Evolutionary conservation across 2,329 filamentous ascomycete species (phyloP).

Genomic region (Sphaerulina populicola): DNA sequence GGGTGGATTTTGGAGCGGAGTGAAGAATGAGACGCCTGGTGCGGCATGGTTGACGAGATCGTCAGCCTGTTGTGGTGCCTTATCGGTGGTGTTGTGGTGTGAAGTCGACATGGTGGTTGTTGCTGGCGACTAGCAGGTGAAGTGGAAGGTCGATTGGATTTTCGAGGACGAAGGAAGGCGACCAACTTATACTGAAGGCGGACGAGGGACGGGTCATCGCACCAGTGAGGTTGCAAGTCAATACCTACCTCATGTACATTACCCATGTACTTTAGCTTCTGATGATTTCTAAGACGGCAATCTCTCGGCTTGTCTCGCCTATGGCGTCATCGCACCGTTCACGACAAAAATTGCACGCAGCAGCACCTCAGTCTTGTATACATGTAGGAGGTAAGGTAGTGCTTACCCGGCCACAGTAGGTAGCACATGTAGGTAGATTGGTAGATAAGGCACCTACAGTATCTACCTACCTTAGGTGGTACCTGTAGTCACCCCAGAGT

Average conservation of each 20-base stretch:
- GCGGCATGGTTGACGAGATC: constrained; percentile 37
- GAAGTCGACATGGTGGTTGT: constrained; percentile 19
- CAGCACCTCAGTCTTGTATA: no score
- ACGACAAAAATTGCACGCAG: neutral
- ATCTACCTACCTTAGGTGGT: no score
- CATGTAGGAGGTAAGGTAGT: no score
- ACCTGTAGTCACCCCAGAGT: no score
- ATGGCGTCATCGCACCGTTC: constrained; percentile 5
- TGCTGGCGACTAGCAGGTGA: neutral
- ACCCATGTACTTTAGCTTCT: neutral
- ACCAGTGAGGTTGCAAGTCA: neutral
- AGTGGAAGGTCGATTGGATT: neutral
- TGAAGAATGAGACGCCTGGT: constrained; percentile 42
- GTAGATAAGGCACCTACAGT: no score
- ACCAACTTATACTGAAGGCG: neutral
- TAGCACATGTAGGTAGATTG: no score
- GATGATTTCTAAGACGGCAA: constrained; percentile 7
- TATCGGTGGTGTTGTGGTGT: constrained; percentile 27
- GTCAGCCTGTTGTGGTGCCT: constrained; percentile 12
- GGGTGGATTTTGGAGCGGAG: constrained; percentile 40
- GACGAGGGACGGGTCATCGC: neutral
- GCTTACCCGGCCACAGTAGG: no score
- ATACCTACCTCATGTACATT: no score
- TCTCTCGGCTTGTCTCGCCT: neutral
- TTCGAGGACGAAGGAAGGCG: neutral